Evolutionary conservation across 148 eudicot species (phyloP), one percentile per base, ranked within the genome.

Genomic region (Rhododendron ovatum): DNA sequence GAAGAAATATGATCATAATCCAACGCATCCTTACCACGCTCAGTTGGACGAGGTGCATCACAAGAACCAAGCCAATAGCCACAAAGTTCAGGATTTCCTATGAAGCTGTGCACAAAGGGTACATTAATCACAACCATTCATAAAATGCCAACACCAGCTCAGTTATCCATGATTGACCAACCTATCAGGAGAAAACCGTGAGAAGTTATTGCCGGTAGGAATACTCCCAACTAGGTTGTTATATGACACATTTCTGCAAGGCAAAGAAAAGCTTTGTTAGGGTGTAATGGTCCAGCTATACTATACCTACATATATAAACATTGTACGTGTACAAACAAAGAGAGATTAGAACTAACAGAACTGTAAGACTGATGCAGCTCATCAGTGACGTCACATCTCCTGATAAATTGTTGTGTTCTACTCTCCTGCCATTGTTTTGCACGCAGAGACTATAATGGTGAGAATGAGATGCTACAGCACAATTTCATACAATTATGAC

Each of bases 101-200:
- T 53, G 84, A 95, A 97, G 90, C 99, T 97, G 93, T 82, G 45
- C 76, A 83, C 24, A 78, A 45, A 73, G 37, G 28, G n/a, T 41
- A 85, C 5, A 61, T 77, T 35, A 74, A 47, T 22, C 22, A 3
- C 17, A 59, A 59, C 37, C 22, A 35, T 30, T 65, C 39, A 47
- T 51, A 13, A 71, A 17, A 57, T 67, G 15, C 78, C 26, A 26
- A 74, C 50, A 43, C 33, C 83, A 86, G 82, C 22, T 74, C 45
- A 74, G 22, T 82, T 65, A 12, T 28, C 20, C 61, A 61, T 45
- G 50, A 28, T 81, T 47, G 30, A 73, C 91, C 89, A 73, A 98
- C 99, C 99, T 94, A 82, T 94, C 95, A 5, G 98, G 96, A 13
- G 94, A 89, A 84, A 98, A 98, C 87, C 98, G 91, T 14, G 99